phyloP scores from a whole-genome alignment of 2,329 filamentous ascomycete species.

The Ceratocystis harringtonii region DNA sequence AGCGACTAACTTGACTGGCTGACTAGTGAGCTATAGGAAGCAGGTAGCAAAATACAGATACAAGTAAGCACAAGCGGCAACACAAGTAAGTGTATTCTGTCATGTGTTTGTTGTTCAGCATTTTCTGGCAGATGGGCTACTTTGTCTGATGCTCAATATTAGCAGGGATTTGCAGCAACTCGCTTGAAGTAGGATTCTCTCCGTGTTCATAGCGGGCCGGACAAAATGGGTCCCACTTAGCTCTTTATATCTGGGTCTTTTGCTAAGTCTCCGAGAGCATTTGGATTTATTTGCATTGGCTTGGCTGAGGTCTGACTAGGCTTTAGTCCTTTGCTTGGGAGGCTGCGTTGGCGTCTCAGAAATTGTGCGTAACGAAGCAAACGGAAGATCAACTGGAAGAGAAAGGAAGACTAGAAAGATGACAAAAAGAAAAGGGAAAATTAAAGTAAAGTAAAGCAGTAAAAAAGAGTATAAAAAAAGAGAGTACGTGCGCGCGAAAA shows the following conservation, averaged over 20 bases:
- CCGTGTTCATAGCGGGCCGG: slow-evolving; percentile 1
- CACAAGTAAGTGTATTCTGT: background rate
- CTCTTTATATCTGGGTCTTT: no score
- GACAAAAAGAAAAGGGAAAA: background rate
- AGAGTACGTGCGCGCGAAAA: background rate
- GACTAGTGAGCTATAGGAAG: background rate
- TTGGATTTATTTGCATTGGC: no score
- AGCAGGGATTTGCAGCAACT: background rate
- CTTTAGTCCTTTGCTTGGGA: no score
- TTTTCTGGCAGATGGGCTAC: background rate
- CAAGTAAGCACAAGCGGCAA: background rate
- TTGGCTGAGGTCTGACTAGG: no score
- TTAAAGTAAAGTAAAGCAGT: background rate
- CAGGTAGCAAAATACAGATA: background rate
- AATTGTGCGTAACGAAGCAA: no score
- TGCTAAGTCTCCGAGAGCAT: no score
- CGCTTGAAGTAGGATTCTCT: slow-evolving; percentile 1
- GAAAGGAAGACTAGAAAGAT: background rate
- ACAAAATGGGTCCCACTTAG: background rate
- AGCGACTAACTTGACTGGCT: background rate
- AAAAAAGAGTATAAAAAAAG: background rate
- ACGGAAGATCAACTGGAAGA: background rate
- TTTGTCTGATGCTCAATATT: slow-evolving; percentile 3
- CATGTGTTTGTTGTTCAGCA: background rate
- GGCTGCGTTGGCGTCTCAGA: no score